phyloP scores from a whole-genome alignment of 495 filamentous ascomycete genomes.

The Penicillium mononematosum region DNA sequence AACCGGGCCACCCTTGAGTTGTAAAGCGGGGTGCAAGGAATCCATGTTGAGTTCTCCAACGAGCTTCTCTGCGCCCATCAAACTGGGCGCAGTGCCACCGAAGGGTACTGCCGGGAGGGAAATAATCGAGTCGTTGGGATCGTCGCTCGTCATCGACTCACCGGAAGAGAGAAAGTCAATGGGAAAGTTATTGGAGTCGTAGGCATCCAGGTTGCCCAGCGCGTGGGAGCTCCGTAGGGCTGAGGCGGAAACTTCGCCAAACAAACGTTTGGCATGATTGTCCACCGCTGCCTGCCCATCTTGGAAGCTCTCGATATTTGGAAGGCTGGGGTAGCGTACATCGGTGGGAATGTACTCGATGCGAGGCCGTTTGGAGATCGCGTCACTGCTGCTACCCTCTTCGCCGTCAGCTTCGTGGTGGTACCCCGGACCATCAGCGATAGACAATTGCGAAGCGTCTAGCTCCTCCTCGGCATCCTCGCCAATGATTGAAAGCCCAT shows the following conservation, averaged over 20 bases:
- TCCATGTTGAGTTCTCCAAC: conserved; percentile 68
- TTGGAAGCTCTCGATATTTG: conserved; percentile 42
- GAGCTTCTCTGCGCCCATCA: conserved; percentile 65
- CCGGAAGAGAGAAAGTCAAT: conserved; percentile 41
- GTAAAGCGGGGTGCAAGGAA: conserved; percentile 44
- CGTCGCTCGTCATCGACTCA: conserved; percentile 49
- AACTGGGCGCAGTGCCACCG: conserved; percentile 52
- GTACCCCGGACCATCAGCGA: conserved; percentile 38
- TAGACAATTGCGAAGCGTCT: conserved; percentile 67
- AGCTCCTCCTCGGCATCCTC: conserved; percentile 49
- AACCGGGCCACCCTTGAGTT: conserved; percentile 32
- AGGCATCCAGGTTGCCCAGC: conserved; percentile 37
- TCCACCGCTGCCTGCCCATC: conserved; percentile 32
- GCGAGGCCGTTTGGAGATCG: conserved; percentile 42
- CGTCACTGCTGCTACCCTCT: conserved; percentile 34
- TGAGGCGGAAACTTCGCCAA: conserved; percentile 76
- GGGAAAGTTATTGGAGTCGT: conserved; percentile 30
- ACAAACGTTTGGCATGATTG: conserved; percentile 54
- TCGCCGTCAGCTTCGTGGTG: conserved; percentile 27
- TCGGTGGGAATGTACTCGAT: conserved; percentile 33
- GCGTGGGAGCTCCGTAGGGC: conserved; percentile 64
- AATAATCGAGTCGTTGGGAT: conserved; percentile 39
- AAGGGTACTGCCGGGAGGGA: conserved; percentile 44
- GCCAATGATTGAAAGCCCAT: conserved; percentile 44
- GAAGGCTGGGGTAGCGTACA: conserved; percentile 45